Evolutionary conservation across 768 basidiomycete species (phyloP), one percentile per base, ranked within the genome.

Genomic region (Leccinum boreale): DNA sequence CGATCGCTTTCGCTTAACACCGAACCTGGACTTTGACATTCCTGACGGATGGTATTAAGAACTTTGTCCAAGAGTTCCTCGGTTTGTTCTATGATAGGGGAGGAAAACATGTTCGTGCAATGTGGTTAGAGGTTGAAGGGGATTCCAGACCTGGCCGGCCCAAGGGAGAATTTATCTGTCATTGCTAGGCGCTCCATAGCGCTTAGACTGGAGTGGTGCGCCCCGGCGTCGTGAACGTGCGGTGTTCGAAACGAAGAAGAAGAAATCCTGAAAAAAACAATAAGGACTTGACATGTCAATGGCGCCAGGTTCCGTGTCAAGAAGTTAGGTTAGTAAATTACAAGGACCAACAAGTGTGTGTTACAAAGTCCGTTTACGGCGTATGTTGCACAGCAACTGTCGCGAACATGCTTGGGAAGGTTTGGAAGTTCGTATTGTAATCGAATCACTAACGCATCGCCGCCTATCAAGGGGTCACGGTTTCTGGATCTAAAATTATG

Each of bases 131-230:
- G 44, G 24, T 7, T 29, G 12, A 4, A 8, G 44, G 24, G 26
- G 6, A 39, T 29, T 4, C 29, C 10, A 24, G n/a, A 4, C 8
- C 4, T 4, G 29, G 7, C 14, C 0, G 31, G 15, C 17, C 33
- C 33, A 35, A 17, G 2, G 23, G 15, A 33, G 12, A 52, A 62
- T 65, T 67, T 67, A 67, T 62, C 45, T 29, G 9, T 52, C 19
- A 24, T 31, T 48, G 44, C 50, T 19, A 54, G 10, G 53, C 14
- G 42, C 3, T 33, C 42, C 55, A 58, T 49, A 31, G 21, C 39
- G 42, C 28, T 46, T 39, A 39, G 36, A 23, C 3, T 23, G 23
- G 12, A 33, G 36, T 39, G 17, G 36, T 12, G 8, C 7, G 17
- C 36, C 17, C 36, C 7, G 5, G 14, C 15, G 8, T 39, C 17